phyloP scores from a whole-genome alignment of 129 eudicot species.

The Chrysanthemum makinoi region DNA sequence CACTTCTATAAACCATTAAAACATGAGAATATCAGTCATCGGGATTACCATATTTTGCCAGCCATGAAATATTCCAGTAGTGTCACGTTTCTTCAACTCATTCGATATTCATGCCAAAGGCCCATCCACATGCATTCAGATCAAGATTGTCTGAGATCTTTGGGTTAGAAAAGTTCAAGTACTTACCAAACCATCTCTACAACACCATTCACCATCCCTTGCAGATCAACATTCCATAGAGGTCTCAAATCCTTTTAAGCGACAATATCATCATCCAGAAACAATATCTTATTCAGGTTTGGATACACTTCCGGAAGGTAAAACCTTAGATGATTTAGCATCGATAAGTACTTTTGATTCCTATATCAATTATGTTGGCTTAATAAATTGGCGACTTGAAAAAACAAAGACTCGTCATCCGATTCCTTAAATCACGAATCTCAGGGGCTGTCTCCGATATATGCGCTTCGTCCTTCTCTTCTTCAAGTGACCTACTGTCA shows the following conservation, averaged over 20 bases:
- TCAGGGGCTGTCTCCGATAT: too few species aligned
- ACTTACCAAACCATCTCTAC: slow-evolving; percentile 95
- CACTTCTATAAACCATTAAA: too few species aligned
- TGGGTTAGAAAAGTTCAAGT: slow-evolving; percentile 90
- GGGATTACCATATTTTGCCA: slow-evolving; percentile 78
- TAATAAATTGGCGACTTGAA: too few species aligned
- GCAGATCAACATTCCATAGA: slow-evolving; percentile 81
- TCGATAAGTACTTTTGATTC: too few species aligned
- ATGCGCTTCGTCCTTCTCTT: too few species aligned
- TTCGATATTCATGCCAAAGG: slow-evolving; percentile 97
- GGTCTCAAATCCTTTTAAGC: slow-evolving; percentile 92
- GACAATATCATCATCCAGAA: slow-evolving; percentile 98
- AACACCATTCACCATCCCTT: slow-evolving; percentile 99
- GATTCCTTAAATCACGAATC: too few species aligned
- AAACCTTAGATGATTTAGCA: slow-evolving; percentile 91
- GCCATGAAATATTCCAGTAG: slow-evolving; percentile 90
- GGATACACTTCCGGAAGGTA: slow-evolving; percentile 98
- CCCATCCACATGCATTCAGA: slow-evolving; percentile 98
- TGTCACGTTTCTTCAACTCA: slow-evolving; percentile 73
- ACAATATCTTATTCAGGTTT: slow-evolving; percentile 76
- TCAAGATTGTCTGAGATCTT: slow-evolving; percentile 70
- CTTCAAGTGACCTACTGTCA: too few species aligned
- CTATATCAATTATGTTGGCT: too few species aligned
- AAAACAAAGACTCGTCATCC: too few species aligned
- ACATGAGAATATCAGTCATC: neutral